phyloP scores from a whole-genome alignment of 495 filamentous ascomycete species.

The Neurospora sublineolata region DNA sequence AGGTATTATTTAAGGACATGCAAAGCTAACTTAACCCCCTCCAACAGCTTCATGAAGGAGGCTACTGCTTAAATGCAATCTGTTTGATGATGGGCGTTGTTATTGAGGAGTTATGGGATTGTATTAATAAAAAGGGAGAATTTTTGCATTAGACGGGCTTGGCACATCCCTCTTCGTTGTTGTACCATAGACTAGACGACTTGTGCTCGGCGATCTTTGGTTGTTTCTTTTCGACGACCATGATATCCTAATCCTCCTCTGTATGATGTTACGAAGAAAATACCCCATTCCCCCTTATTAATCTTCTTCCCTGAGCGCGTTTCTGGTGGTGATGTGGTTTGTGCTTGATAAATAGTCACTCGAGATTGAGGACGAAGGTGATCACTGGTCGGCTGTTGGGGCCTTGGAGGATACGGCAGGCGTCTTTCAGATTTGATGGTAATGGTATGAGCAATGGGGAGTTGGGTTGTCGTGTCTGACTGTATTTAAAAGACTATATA shows the following conservation, averaged over 20 bases:
- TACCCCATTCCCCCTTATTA: background rate
- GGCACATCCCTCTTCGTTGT: background rate
- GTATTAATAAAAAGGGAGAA: constrained; percentile 7
- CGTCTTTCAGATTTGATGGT: background rate
- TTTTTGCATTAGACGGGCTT: constrained; percentile 16
- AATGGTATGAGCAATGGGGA: background rate
- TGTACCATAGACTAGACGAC: constrained; percentile 16
- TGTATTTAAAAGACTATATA: background rate
- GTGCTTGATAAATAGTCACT: background rate
- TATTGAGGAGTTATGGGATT: constrained; percentile 1
- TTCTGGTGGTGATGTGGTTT: background rate
- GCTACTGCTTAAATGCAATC: constrained; percentile 38
- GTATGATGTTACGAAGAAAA: background rate
- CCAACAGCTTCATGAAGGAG: constrained; percentile 53
- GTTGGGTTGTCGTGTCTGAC: background rate
- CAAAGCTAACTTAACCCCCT: constrained; percentile 4
- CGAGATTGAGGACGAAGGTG: background rate
- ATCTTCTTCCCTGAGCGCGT: background rate
- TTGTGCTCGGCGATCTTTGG: constrained; percentile 9
- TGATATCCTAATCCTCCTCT: constrained; percentile 1
- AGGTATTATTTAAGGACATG: background rate
- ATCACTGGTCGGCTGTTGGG: background rate
- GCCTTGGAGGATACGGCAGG: background rate
- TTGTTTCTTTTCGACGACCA: constrained; percentile 1
- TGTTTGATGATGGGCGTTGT: background rate